Evolutionary conservation across 441 rosid genomes (phyloP).

Genomic region (Cnidoscolus chayamansa): DNA sequence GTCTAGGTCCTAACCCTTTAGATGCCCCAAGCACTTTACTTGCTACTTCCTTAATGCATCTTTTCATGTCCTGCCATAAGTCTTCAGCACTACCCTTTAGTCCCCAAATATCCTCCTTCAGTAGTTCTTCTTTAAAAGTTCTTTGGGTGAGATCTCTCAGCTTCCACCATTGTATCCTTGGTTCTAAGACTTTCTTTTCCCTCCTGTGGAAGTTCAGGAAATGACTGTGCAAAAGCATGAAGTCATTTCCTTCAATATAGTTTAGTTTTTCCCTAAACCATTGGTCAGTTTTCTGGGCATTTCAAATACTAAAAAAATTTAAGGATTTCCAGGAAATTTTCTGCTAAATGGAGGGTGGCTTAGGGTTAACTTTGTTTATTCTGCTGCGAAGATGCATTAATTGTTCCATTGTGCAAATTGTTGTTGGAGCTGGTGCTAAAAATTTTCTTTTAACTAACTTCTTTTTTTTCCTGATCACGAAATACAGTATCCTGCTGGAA

Average conservation of each 20-base stretch:
- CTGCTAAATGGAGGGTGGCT: background rate
- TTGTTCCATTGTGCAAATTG: background rate
- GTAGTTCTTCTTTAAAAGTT: too few species aligned
- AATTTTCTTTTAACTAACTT: background rate
- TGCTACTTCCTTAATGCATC: too few species aligned
- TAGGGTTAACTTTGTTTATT: background rate
- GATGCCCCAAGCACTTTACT: too few species aligned
- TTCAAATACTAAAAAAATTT: background rate
- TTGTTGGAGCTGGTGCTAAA: background rate
- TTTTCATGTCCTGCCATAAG: too few species aligned
- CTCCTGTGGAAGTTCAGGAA: background rate
- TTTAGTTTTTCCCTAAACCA: background rate
- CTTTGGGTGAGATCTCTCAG: too few species aligned
- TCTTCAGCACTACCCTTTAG: too few species aligned
- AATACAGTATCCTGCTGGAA: constrained; percentile 86
- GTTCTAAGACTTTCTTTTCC: too few species aligned
- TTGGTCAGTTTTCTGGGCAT: background rate
- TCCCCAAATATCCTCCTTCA: too few species aligned
- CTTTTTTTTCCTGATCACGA: constrained; percentile 21
- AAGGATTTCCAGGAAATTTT: background rate
- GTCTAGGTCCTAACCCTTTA: too few species aligned
- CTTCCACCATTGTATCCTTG: too few species aligned
- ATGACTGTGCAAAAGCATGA: background rate
- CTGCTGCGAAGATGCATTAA: constrained; percentile 13
- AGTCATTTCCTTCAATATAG: background rate